Evolutionary conservation across 208 protist species (phyloP).

Genomic region (Crithidia bombi): DNA sequence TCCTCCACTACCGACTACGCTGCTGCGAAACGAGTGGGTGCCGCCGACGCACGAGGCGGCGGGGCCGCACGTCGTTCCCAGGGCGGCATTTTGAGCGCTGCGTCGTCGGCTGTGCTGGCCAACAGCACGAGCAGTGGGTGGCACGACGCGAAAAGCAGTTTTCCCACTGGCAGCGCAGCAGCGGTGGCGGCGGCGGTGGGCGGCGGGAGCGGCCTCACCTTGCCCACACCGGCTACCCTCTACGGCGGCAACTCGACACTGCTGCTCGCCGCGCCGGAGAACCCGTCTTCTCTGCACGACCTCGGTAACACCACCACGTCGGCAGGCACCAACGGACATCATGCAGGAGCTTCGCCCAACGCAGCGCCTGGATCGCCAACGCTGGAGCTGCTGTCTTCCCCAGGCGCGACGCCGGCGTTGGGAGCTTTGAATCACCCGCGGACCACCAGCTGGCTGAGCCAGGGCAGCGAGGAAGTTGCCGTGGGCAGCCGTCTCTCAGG

Average conservation of each 20-base stretch:
- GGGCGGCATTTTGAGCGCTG: background rate
- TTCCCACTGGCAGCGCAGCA: background rate
- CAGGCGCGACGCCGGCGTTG: background rate
- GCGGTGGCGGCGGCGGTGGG: background rate
- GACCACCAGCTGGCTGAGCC: constrained; percentile 18
- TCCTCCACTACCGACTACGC: constrained; percentile 1
- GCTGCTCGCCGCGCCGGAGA: constrained; percentile 7
- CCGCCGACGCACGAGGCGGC: background rate
- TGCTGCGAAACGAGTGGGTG: background rate
- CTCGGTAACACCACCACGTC: background rate
- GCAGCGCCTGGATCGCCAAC: constrained; percentile 9
- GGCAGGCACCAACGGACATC: background rate
- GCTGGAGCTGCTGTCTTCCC: constrained; percentile 21
- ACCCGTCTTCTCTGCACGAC: background rate
- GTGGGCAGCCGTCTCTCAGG: constrained; percentile 27
- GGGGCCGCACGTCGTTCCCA: background rate
- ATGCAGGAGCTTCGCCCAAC: constrained; percentile 5
- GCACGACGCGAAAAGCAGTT: background rate
- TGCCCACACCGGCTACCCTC: background rate
- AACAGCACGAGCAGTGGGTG: constrained; percentile 7
- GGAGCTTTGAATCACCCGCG: constrained; percentile 9
- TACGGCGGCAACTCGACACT: constrained; percentile 9
- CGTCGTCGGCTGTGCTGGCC: constrained; percentile 7
- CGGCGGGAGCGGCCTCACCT: constrained; percentile 2
- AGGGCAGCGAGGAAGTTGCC: constrained; percentile 24